These are phyloP conservation scores for Neoascochyta sp. DNA, from an alignment of 2,329 filamentous ascomycete species.

Conservation along the genomic window DNA sequence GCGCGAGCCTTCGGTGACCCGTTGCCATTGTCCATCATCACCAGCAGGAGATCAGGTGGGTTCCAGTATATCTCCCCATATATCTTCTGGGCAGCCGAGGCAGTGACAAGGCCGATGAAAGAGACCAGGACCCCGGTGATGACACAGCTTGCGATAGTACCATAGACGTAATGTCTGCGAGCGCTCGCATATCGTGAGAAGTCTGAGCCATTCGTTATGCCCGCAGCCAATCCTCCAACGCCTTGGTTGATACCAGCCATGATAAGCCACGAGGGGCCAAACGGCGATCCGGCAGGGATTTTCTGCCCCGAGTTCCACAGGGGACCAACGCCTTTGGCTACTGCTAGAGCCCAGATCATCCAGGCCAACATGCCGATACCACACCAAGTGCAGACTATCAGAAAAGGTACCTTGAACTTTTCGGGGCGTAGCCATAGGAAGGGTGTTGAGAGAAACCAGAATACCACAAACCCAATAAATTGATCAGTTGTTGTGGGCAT, in stretches of 20 bases:
- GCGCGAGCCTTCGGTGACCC: slow-evolving; percentile 38
- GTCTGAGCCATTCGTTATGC: slow-evolving; percentile 45
- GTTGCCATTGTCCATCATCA: slow-evolving; percentile 45
- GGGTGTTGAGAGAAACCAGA: slow-evolving; percentile 38
- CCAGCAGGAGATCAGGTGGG: slow-evolving; percentile 44
- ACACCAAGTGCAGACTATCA: slow-evolving; percentile 44
- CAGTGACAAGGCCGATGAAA: slow-evolving; percentile 43
- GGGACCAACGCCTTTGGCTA: slow-evolving; percentile 44
- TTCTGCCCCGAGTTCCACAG: slow-evolving; percentile 41
- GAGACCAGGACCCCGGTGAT: slow-evolving; percentile 43
- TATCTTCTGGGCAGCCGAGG: slow-evolving; percentile 39
- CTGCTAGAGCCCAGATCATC: slow-evolving; percentile 49
- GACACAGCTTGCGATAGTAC: slow-evolving; percentile 41
- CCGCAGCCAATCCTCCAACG: slow-evolving; percentile 42
- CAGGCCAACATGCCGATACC: slow-evolving; percentile 45
- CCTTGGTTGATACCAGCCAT: slow-evolving; percentile 47
- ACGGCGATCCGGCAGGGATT: slow-evolving; percentile 36
- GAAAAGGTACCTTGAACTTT: slow-evolving; percentile 49
- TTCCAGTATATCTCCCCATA: slow-evolving; percentile 40
- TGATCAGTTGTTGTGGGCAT: slow-evolving; percentile 37
- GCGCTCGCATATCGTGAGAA: slow-evolving; percentile 44
- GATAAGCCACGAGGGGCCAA: slow-evolving; percentile 45
- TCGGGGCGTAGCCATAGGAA: slow-evolving; percentile 51
- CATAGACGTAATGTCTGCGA: slow-evolving; percentile 38
- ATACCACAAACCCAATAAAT: slow-evolving; percentile 35